A percentile compares a stretch with the other conserved stretches of the same genome.
phyloP scores from a whole-genome alignment of 345 rosid genomes.

The Boechera retrofracta region DNA sequence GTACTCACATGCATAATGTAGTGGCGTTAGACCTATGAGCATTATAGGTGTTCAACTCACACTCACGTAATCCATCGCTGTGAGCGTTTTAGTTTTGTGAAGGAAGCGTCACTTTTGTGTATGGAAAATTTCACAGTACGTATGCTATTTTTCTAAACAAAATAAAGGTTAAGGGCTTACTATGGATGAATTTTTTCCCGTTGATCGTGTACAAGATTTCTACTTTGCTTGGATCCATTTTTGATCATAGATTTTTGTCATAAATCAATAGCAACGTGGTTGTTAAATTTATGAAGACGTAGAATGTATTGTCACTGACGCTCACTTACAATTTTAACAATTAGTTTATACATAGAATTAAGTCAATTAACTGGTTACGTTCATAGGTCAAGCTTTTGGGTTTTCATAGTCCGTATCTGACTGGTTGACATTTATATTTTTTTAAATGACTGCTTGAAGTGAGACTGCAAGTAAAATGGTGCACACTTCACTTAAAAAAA shows the following conservation, averaged over 20 bases:
- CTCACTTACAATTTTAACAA: neutral
- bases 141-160: neutral
- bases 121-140: no score
- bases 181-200: neutral
- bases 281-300: neutral
- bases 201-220: neutral
- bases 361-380: neutral
- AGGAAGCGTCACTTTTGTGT: neutral
- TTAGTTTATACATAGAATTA: neutral
- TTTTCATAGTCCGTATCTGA: neutral
- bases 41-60: neutral
- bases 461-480: neutral
- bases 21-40: neutral
- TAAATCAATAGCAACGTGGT: neutral
- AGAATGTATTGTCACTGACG: neutral
- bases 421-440: neutral
- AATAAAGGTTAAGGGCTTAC: no score
- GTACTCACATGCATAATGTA: neutral
- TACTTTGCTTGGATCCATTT: neutral
- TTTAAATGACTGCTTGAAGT: no score
- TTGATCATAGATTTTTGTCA: neutral
- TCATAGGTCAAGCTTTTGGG: neutral
- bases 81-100: neutral
- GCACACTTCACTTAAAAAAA: neutral
- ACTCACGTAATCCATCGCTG: no score